These are phyloP conservation scores for Paramecium sonneborni DNA, from an alignment of 73 alveolate genomes.

Conservation along the genomic window DNA sequence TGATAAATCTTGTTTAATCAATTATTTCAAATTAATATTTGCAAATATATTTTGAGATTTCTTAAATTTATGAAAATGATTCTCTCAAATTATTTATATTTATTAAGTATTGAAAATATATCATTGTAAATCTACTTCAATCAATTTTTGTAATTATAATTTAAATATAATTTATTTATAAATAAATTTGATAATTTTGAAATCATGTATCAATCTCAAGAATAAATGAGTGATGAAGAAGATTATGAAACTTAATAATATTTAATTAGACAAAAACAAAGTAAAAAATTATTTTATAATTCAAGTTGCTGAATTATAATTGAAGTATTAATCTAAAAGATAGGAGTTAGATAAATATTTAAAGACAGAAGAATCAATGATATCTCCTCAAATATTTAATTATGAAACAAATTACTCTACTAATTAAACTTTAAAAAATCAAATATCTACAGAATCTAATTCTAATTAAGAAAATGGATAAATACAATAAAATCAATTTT, in stretches of 20 bases:
- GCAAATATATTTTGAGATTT: no score
- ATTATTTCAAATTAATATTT: no score
- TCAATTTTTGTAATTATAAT: no score
- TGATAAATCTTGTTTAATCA: background rate
- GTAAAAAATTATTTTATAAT: background rate
- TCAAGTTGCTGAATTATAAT: background rate
- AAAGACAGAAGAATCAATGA: background rate
- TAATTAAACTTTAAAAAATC: background rate
- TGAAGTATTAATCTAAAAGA: background rate
- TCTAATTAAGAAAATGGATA: background rate
- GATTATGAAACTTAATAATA: constrained; percentile 15
- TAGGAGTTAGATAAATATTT: background rate
- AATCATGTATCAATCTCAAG: background rate
- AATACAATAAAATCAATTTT: background rate
- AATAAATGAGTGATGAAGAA: constrained; percentile 16
- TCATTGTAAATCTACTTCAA: no score
- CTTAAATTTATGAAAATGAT: no score
- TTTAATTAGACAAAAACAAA: background rate
- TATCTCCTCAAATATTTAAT: background rate
- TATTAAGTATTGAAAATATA: no score
- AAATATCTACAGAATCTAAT: background rate
- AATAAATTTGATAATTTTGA: background rate
- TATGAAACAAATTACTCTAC: background rate
- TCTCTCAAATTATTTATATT: no score
- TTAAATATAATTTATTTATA: background rate